Base-by-base conservation (phyloP, 768 basidiomycete genomes). In the Trametes punicea region DNA sequence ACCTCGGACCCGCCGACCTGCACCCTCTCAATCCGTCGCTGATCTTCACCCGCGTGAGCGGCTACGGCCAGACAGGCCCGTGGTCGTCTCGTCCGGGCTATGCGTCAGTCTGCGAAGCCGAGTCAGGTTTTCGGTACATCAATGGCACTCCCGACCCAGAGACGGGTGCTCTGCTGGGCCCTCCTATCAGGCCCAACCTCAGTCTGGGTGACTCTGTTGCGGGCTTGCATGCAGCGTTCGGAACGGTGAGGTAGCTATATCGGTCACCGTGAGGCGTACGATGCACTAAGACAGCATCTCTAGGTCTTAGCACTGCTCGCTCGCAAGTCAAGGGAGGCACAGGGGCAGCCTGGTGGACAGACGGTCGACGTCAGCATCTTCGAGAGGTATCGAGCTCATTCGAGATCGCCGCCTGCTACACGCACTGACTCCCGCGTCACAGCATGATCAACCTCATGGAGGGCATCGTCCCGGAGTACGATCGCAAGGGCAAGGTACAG, bases 21-120 rank as follows among this genome's bases (percentile, higher is more conserved):
- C 81, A 80, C 20, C 83, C 82, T n/a, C 81, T 84, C 57, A 95
- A 96, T 63, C 88, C 92, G 0, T 85, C 84, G 49, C 79, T 98
- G 55, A 90, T 98, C 64, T 94, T 91, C 66, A 96, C 93, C 6
- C 91, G 94, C 59, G 83, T 88, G 20, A 85, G 84, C 59, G 86
- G 87, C 7, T 88, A 87, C 60, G 86, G 87, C 2, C 87, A 88
- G 63, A 87, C 84, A 0, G 87, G 86, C 1, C 85, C 87, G 20
- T 88, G 85, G 86, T 77, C 83, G 0, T 76, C 80, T 18, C 78
- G 84, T 10, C 85, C 85, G 5, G 85, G 87, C 18, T 88, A 84
- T 58, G 85, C 87, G 2, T 84, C 86, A 4, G 85, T 88, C 3
- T 88, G 86, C 60, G 87, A 88, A 70, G 86, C 85, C 0, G 85